Evolutionary conservation across 129 eudicot genomes (phyloP), one percentile per base, ranked within the genome.

Genomic region (Erigeron canadensis): DNA sequence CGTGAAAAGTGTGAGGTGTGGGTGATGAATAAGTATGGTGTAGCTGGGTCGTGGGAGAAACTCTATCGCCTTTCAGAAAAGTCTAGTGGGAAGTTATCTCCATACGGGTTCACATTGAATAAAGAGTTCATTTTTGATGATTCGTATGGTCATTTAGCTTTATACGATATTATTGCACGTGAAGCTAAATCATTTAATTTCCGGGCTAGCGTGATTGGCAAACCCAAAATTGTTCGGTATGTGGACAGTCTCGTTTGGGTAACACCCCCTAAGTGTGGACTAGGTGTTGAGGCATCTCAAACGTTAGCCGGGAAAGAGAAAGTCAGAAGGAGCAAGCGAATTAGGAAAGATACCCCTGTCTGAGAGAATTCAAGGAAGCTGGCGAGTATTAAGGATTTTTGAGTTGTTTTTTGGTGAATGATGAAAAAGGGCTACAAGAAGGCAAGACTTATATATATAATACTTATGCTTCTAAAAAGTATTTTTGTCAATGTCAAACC

Each of bases 41-140:
- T 65, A 18, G 10, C 55, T 65, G 55, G 44, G 10, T 65, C 70
- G 11, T 65, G 70, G 70, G 70, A 10, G 9, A 65, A 65, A 44
- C 54, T 13, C 1, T 4, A 50, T 50, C 6, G 10, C n/a, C 13
- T 50, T 6, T 10, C 56, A 50, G n/a, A 50, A 4, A 3, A 28
- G 34, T 50, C 13, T 10, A 50, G 2, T 50, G 56, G 56, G 10
- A 50, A 13, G 13, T 10, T 50, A 1, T 12, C 6, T 15, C 56
- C 56, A 50, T 50, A 4, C 16, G 56, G 56, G 13, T 50, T 50
- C 17, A 50, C 56, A 10, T 50, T 45, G 50, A 45, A 45, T 45
- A 45, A 12, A 7, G 50, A 45, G 50, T 45, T 45, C 12, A 9
- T 45, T 15, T 50, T 50, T 50, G 56, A 15, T 8, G 17, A 8